Percentiles rank a stretch among this genome's conserved stretches.
These are phyloP conservation scores for Vaucheria bursata DNA, from an alignment of 352 stramenopile species.

Conservation along the genomic window DNA sequence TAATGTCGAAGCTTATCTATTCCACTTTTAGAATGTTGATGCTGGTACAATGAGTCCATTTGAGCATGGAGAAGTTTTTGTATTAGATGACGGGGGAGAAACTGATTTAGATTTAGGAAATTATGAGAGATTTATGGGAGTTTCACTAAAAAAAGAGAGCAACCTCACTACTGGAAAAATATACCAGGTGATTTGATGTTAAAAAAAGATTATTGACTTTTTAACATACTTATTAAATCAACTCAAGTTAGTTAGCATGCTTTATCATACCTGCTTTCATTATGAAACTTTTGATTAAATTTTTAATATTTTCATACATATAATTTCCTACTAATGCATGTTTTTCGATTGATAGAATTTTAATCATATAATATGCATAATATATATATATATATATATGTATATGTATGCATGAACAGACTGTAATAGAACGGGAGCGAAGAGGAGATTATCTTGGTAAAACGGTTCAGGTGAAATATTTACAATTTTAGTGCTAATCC, in stretches of 20 bases:
- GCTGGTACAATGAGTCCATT: conserved; percentile 95
- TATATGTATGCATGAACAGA: no score
- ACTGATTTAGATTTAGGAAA: conserved; percentile 55
- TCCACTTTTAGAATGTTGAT: conserved; percentile 85
- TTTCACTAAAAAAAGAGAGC: conserved; percentile 67
- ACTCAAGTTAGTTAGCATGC: no score
- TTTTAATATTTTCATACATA: background rate
- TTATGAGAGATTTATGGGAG: conserved; percentile 87
- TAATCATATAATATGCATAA: no score
- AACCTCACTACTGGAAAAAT: conserved; percentile 97
- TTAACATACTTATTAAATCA: no score
- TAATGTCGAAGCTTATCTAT: no score
- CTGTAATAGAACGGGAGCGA: conserved; percentile 90
- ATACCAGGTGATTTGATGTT: background rate
- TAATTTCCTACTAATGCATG: no score
- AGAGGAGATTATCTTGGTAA: conserved; percentile 95
- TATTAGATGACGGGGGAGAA: conserved; percentile 62
- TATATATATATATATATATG: no score
- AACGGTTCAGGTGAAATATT: conserved; percentile 85
- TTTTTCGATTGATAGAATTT: no score
- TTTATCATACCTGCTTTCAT: background rate
- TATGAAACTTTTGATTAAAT: background rate
- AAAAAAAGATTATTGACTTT: no score
- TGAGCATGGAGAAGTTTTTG: conserved; percentile 86
- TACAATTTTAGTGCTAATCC: no score